A percentile compares a stretch with the other conserved stretches of the same genome.
phyloP scores from a whole-genome alignment of 2,329 filamentous ascomycete genomes.

The Fusarium palustre region DNA sequence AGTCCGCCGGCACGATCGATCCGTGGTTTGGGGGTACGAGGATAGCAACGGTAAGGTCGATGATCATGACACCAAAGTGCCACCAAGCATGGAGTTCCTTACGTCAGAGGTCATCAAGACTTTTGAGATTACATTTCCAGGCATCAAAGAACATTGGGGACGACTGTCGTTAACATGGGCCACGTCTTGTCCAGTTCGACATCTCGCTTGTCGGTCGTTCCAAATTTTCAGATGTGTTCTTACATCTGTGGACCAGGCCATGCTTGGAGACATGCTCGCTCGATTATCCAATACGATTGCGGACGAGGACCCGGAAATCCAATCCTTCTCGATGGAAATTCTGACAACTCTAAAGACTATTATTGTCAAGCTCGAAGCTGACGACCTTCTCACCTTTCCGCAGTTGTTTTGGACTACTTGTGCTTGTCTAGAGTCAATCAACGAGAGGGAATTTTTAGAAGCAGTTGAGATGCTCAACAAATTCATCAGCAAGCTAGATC shows the following conservation, averaged over 20 bases:
- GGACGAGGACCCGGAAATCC: constrained; percentile 92
- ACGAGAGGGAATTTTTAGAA: constrained; percentile 94
- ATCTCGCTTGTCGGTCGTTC: constrained; percentile 95
- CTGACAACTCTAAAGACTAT: constrained; percentile 92
- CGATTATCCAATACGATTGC: constrained; percentile 96
- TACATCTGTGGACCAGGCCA: constrained; percentile 88
- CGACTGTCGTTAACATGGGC: constrained; percentile 93
- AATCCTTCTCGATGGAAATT: constrained; percentile 98
- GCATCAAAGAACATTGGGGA: constrained; percentile 91
- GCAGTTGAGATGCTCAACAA: constrained; percentile 91
- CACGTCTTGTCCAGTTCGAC: constrained; percentile 93
- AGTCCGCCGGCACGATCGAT: constrained; percentile 84
- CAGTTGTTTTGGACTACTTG: constrained; percentile 98
- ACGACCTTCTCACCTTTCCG: constrained; percentile 87
- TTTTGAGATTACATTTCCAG: constrained; percentile 85
- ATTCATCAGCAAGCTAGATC: constrained; percentile 84
- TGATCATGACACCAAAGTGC: constrained; percentile 81
- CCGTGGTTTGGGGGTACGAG: constrained; percentile 93
- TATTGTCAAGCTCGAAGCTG: constrained; percentile 83
- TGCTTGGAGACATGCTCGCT: constrained; percentile 97
- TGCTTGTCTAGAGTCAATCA: constrained; percentile 95
- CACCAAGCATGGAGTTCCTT: constrained; percentile 86
- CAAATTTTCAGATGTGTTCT: constrained; percentile 96
- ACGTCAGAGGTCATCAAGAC: constrained; percentile 85
- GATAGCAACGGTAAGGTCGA: constrained; percentile 86